Base-by-base conservation (phyloP, 768 basidiomycete species). In the Russula sp. region DNA sequence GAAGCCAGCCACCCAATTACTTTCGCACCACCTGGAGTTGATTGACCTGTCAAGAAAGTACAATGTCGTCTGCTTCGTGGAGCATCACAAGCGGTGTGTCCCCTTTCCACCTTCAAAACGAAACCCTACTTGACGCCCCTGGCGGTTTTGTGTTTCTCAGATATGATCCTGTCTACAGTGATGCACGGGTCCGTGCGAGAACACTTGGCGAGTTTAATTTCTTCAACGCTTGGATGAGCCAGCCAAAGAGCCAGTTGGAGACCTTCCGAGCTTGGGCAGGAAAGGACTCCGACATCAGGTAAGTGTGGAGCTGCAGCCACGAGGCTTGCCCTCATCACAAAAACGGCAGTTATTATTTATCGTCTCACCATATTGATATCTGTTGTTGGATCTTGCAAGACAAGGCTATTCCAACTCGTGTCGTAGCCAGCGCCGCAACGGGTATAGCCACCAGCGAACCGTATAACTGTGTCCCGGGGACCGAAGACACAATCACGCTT, bases 151-250 rank as follows among this genome's bases (percentile, higher is more conserved):
- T 32, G 18, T n/a, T 32, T 36, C 35, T 14, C 63, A 87, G 85
- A 51, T 91, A 86, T 69, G 93, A 96, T 74, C 94, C 94, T 6
- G 92, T 87, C 13, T 96, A 97, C 77, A 88, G 88, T 69, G 93
- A 97, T 71, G 94, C 93, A 42, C 87, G 84, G 69, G 86, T 84
- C 5, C 85, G 87, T 56, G 88, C 88, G 34, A 81, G 79, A 32
- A 74, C 81, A 7, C 79, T 95, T 29, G 92, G 93, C 38, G 91
- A 95, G 73, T 93, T 94, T 77, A 96, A 94, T 76, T 96, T 93
- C 75, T 96, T 93, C 83, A 90, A 78, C 67, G 90, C 93, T 41
- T 96, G 94, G 92, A 97, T 97, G 94, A 93, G 90, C 70, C 94
- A 96, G 73, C 94, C 94, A 46, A 97, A 97, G 76, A 86, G 83